A percentile compares a stretch with the other conserved stretches of the same genome.
These are phyloP conservation scores for Rhododendron mucronatum DNA, from an alignment of 148 eudicot genomes.

Conservation along the genomic window DNA sequence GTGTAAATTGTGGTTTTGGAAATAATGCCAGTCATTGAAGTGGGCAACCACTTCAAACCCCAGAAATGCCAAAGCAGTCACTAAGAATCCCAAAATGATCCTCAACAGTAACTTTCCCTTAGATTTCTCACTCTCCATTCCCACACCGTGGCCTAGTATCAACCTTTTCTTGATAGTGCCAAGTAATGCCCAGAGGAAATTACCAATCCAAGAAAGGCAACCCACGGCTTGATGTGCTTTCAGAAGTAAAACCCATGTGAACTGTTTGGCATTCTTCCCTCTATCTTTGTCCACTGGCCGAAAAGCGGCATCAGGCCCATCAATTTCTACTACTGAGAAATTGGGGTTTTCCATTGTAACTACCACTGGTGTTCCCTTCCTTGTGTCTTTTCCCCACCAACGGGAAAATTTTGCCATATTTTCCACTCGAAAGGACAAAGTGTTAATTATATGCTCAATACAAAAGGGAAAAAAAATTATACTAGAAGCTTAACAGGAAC, in stretches of 20 bases:
- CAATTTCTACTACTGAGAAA: constrained; percentile 42
- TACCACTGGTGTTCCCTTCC: constrained; percentile 50
- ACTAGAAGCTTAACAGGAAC: constrained; percentile 6
- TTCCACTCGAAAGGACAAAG: background rate
- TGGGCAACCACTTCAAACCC: constrained; percentile 44
- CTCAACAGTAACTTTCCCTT: constrained; percentile 36
- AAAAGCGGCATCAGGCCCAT: constrained; percentile 39
- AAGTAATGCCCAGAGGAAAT: constrained; percentile 35
- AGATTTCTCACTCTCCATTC: constrained; percentile 39
- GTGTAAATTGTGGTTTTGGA: constrained; percentile 22
- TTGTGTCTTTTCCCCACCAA: constrained; percentile 42
- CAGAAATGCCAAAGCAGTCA: constrained; percentile 40
- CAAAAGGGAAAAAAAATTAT: background rate
- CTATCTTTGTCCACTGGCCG: constrained; percentile 36
- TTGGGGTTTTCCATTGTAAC: constrained; percentile 58
- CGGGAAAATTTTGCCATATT: constrained; percentile 15
- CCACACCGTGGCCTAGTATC: constrained; percentile 37
- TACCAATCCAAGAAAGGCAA: constrained; percentile 51
- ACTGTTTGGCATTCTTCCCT: constrained; percentile 48
- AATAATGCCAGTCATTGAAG: constrained; percentile 51
- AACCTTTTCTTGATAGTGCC: constrained; percentile 41
- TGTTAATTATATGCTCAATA: background rate
- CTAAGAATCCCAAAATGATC: constrained; percentile 37
- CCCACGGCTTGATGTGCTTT: constrained; percentile 59
- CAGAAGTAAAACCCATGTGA: constrained; percentile 55